Conservation (phyloP, 2,329 filamentous ascomycete genomes). For the Botrytis aclada region DNA sequence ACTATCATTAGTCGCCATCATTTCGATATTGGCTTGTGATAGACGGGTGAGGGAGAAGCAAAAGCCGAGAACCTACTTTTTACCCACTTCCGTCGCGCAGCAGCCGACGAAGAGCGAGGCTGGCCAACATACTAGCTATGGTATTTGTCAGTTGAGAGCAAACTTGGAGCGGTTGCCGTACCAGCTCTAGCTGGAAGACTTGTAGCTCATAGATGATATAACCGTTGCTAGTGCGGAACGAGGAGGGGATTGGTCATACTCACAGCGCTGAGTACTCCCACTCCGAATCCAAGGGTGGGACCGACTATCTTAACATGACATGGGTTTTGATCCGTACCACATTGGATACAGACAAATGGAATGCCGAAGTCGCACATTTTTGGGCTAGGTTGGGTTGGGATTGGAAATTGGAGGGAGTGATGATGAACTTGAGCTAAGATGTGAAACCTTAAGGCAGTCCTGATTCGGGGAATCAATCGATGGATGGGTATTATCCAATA, state of each 20-base stretch:
- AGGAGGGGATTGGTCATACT: slow-evolving; percentile 27
- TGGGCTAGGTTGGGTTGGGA: not conserved
- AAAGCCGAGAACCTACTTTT: slow-evolving; percentile 43
- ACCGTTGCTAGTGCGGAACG: not conserved
- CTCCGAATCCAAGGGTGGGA: slow-evolving; percentile 48
- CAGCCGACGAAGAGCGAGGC: slow-evolving; percentile 55
- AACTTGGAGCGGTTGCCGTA: not conserved
- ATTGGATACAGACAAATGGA: slow-evolving; percentile 39
- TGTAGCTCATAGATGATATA: not conserved
- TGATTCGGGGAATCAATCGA: not conserved
- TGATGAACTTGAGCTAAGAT: not conserved
- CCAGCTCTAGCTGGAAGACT: not conserved
- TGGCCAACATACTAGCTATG: slow-evolving; percentile 52
- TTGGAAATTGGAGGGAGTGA: not conserved
- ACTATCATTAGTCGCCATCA: not conserved
- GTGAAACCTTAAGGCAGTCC: not conserved
- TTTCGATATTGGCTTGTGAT: not conserved
- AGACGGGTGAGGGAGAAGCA: not conserved
- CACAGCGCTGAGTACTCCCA: slow-evolving; percentile 50
- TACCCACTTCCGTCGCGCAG: slow-evolving; percentile 51
- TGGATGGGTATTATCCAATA: not conserved
- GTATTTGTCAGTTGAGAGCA: not conserved
- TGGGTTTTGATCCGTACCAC: slow-evolving; percentile 54
- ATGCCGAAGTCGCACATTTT: slow-evolving; percentile 19
- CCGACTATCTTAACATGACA: slow-evolving; percentile 56